These are phyloP conservation scores for Phialophora tarda DNA, from an alignment of 2,329 filamentous ascomycete genomes.

Conservation along the genomic window DNA sequence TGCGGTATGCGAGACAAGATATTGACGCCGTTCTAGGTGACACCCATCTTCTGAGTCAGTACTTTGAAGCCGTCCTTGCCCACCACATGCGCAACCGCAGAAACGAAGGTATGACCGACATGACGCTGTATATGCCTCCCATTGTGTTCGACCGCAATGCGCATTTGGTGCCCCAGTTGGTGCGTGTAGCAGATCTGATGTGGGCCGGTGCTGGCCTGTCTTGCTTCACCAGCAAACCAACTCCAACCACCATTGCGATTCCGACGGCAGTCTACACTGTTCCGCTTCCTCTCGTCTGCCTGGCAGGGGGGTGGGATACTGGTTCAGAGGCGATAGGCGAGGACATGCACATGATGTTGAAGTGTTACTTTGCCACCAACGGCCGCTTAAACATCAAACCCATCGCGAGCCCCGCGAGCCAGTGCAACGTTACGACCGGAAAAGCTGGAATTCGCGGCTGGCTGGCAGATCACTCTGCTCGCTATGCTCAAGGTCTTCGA, in stretches of 20 bases:
- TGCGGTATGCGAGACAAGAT: not conserved
- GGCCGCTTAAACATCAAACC: constrained; percentile 70
- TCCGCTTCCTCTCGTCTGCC: constrained; percentile 68
- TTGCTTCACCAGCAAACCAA: constrained; percentile 61
- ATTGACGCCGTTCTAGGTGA: constrained; percentile 58
- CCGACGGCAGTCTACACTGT: constrained; percentile 77
- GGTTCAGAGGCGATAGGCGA: constrained; percentile 74
- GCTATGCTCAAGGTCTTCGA: constrained; percentile 73
- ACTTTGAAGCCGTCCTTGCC: constrained; percentile 68
- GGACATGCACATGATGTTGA: constrained; percentile 78
- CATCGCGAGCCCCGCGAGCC: constrained; percentile 71
- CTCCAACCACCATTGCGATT: constrained; percentile 67
- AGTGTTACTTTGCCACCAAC: constrained; percentile 76
- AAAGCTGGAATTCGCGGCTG: constrained; percentile 61
- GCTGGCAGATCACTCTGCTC: constrained; percentile 64
- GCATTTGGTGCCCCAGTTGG: constrained; percentile 68
- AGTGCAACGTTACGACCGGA: constrained; percentile 71
- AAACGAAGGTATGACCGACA: constrained; percentile 55
- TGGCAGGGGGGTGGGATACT: constrained; percentile 74
- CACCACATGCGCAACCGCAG: constrained; percentile 67
- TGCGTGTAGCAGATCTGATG: constrained; percentile 73
- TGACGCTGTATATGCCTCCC: constrained; percentile 71
- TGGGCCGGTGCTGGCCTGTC: constrained; percentile 75
- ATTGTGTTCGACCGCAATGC: constrained; percentile 78
- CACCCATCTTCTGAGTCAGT: constrained; percentile 71